phyloP scores from a whole-genome alignment of 1,284 basidiomycete genomes.

The Melampsora americana region DNA sequence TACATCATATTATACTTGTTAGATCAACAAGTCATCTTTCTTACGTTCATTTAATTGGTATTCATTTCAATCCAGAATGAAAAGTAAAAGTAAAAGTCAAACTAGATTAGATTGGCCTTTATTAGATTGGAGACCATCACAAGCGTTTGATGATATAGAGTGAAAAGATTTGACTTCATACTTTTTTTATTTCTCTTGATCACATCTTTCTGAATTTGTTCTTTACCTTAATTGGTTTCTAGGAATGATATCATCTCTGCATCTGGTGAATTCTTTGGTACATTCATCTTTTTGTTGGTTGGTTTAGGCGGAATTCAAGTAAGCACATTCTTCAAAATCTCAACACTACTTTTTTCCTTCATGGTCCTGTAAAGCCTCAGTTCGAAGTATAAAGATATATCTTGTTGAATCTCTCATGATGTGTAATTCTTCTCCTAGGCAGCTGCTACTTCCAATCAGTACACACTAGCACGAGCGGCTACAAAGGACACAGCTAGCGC shows the following conservation, averaged over 20 bases:
- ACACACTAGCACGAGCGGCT: constrained; percentile 2
- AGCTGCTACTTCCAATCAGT: constrained; percentile 28
- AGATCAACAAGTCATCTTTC: no score
- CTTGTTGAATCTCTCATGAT: no score
- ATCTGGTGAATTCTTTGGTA: background rate
- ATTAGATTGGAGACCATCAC: no score
- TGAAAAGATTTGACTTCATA: background rate
- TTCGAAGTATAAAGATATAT: no score
- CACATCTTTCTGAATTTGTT: background rate
- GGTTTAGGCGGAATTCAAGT: constrained; percentile 6
- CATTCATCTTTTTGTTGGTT: background rate
- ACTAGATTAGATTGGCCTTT: no score
- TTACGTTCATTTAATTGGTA: no score
- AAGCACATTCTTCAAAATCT: background rate
- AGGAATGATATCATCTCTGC: constrained; percentile 3
- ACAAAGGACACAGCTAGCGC: background rate
- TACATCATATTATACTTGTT: no score
- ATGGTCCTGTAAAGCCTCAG: no score
- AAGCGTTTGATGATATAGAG: no score
- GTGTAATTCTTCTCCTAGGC: background rate
- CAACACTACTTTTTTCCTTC: background rate
- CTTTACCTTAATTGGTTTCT: background rate
- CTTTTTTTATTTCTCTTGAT: no score
- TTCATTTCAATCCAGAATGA: no score
- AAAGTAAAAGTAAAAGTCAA: no score